Evolutionary conservation across 1,284 basidiomycete genomes (phyloP).

Genomic region (Fistulina hepatica): DNA sequence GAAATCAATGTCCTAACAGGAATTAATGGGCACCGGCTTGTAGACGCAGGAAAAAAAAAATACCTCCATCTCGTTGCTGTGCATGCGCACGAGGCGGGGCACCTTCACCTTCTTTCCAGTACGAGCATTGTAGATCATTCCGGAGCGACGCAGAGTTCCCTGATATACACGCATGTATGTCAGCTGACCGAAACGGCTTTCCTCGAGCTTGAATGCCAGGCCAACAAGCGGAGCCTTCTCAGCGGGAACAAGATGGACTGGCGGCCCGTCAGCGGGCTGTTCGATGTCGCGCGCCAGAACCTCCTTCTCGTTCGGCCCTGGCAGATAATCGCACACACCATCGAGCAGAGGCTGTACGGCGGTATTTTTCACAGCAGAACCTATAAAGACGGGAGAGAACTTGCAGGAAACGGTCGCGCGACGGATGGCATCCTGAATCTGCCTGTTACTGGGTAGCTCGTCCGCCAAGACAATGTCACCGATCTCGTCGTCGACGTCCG

Average conservation of each 20-base stretch:
- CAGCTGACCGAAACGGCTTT: constrained; percentile 94
- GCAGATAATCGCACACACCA: constrained; percentile 92
- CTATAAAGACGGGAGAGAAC: constrained; percentile 95
- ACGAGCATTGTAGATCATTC: constrained; percentile 84
- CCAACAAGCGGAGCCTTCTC: constrained; percentile 84
- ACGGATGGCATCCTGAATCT: constrained; percentile 81
- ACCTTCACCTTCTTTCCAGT: constrained; percentile 98
- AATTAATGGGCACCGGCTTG: background rate
- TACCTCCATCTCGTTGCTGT: constrained; percentile 98
- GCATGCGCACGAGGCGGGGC: constrained; percentile 96
- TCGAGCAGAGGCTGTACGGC: constrained; percentile 92
- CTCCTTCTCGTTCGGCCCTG: constrained; percentile 76
- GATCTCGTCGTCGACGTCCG: constrained; percentile 93
- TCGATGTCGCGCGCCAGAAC: constrained; percentile 80
- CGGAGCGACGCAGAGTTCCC: constrained; percentile 80
- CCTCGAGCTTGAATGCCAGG: constrained; percentile 97
- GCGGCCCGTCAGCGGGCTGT: constrained; percentile 52
- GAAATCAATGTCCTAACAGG: constrained; percentile 71
- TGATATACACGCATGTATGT: constrained; percentile 99
- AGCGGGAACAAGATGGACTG: constrained; percentile 71
- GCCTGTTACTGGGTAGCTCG: constrained; percentile 57
- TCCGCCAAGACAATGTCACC: constrained; percentile 90
- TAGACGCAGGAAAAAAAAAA: constrained; percentile 12
- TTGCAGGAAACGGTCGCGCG: constrained; percentile 82
- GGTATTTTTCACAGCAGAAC: constrained; percentile 97